Base-by-base conservation (phyloP, 345 rosid genomes). In the Geranium rotundifolium region DNA sequence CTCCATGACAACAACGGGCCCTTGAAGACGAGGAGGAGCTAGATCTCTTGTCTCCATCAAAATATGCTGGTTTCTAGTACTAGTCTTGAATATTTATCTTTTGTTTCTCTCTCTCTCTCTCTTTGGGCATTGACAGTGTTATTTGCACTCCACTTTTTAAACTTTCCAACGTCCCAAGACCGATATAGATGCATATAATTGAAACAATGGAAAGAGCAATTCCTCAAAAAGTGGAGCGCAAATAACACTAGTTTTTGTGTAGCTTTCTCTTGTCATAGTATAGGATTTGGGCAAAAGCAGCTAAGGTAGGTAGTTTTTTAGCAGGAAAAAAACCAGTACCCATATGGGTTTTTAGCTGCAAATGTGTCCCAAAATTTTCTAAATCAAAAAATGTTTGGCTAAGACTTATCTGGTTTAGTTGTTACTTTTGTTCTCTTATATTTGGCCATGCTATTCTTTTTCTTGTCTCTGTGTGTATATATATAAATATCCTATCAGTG, bases 91-190 rank as follows among this genome's bases (percentile, higher is more conserved):
- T 56, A 29, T 56, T 13, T 65, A 29, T 19, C 60, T 9, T 61
- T 27, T 16, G 54, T 59, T 4, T 19, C 58, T 34, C 18, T 4
- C 41, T 34, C 41, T 34, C 41, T 34, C 41, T 34, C 27, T 23
- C 27, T 34, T 34, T 34, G 41, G 41, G 52, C 60, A 49, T 55
- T 63, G 62, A 72, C 78, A 76, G 89, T 69, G 87, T 89, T 87
- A 82, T 75, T 69, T 70, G 80, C 75, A 84, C 89, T 83, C 84
- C 95, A 77, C 66, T 74, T 71, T 70, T 66, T 27, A 56, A 50
- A 58, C 59, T 41, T 39, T 29, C 59, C 46, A 37, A 59, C 30
- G 10, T 34, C 17, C 61, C 9, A 56, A 34, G 41, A 1, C 41
- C 52, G 7, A 55, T 39, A 37, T 29, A 37, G 41, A 34, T 34